phyloP scores from a whole-genome alignment of 139 green algal species.

The Micractinium sp. region DNA sequence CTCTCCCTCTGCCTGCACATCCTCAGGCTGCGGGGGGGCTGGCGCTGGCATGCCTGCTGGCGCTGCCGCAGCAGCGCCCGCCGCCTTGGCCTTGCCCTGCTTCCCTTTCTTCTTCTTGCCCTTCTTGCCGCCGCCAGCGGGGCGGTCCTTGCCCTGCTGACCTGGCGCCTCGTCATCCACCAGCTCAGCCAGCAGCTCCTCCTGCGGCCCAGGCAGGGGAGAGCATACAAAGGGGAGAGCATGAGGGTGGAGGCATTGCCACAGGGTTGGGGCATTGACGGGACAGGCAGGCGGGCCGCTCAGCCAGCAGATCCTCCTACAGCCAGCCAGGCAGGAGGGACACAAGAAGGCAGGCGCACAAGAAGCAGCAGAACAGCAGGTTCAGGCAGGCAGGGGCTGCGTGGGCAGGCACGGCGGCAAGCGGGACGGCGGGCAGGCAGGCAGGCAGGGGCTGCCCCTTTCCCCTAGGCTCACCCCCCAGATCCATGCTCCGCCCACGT shows the following conservation, averaged over 20 bases:
- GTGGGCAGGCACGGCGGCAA: neutral
- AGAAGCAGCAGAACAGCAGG: no score
- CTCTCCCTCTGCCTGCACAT: neutral
- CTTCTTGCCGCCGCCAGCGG: constrained; percentile 29
- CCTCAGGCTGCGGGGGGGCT: neutral
- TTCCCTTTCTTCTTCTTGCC: constrained; percentile 52
- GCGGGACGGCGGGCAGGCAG: neutral
- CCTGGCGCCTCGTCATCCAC: constrained; percentile 4
- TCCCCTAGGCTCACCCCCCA: neutral
- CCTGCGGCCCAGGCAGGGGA: constrained; percentile 39
- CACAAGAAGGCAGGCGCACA: no score
- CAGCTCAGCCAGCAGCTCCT: constrained; percentile 63
- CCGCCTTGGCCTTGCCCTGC: neutral
- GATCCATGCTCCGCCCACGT: neutral
- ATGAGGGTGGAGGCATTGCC: no score
- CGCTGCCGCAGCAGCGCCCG: neutral
- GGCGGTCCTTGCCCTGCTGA: constrained; percentile 1
- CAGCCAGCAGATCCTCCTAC: no score
- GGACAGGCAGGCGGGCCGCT: no score
- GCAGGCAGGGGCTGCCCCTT: neutral
- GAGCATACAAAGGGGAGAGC: no score
- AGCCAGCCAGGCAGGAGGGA: no score
- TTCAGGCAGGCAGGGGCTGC: neutral
- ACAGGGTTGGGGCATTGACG: no score
- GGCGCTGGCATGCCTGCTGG: neutral